Evolutionary conservation across 331 rosid species (phyloP).

Genomic region (Malus hybrid): DNA sequence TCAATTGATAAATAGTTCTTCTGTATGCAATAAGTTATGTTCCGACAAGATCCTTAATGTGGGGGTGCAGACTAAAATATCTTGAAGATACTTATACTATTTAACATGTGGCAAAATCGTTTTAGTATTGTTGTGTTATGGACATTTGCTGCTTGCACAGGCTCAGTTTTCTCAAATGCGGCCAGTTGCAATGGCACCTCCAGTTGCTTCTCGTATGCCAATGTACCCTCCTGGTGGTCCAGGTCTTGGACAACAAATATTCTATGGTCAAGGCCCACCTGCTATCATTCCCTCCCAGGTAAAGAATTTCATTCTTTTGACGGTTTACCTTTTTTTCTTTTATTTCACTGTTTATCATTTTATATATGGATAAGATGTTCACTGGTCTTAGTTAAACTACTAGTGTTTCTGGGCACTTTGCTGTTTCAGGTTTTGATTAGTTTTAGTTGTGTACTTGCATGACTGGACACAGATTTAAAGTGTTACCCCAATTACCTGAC

Average conservation of each 20-base stretch:
- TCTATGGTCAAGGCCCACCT: slow-evolving; percentile 94
- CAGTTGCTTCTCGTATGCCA: slow-evolving; percentile 91
- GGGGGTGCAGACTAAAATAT: not conserved
- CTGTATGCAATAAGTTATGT: not conserved
- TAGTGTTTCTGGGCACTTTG: not conserved
- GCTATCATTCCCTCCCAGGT: slow-evolving; percentile 97
- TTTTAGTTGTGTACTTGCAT: not conserved
- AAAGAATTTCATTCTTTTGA: not conserved
- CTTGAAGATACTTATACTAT: not conserved
- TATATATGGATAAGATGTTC: not conserved
- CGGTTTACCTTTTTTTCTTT: not conserved
- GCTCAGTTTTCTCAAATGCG: slow-evolving; percentile 97
- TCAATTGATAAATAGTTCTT: not conserved
- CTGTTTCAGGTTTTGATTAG: not conserved
- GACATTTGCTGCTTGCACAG: slow-evolving; percentile 27
- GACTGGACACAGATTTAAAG: not conserved
- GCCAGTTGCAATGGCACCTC: slow-evolving; percentile 71
- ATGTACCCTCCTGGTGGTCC: slow-evolving; percentile 96
- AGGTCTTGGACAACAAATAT: slow-evolving; percentile 88
- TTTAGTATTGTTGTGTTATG: not conserved
- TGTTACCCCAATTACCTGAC: not conserved
- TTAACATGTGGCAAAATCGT: not conserved
- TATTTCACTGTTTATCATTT: not conserved
- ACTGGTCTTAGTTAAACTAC: not conserved
- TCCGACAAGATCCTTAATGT: not conserved